Base-by-base conservation (phyloP, 352 stramenopile species). In the Poterioochromonas sp. region DNA sequence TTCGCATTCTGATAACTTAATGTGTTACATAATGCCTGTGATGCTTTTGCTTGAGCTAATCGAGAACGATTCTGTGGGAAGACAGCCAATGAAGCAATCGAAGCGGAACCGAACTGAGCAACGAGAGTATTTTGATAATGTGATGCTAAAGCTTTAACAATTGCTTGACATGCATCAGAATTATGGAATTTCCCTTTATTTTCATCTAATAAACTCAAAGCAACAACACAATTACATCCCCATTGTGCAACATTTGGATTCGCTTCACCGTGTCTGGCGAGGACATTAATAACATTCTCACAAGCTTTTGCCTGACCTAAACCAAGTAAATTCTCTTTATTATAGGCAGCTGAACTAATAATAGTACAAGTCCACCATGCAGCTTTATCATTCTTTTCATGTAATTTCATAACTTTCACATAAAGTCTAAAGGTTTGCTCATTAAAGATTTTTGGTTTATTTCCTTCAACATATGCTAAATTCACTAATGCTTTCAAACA, bases 171-270 rank as follows among this genome's bases (percentile, higher is more conserved):
- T 12, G 62, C 15, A 12, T 71, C 62, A 26, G n/a, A 8, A 5
- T 40, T 41, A 29, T 44, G 11, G 34, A 71, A 71, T 43, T 29
- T 11, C 15, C 1, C 34, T 29, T 71, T 71, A 29, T 71, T 71
- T 20, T 11, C 39, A 40, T 71, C 62, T 8, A 26, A 12, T 29
- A 44, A 15, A 5, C 29, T 44, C 5, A 71, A 44, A 29, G 3
- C 34, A 22, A 44, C n/a, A 35, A 74, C 53, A 12, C 37, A 34
- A 5, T 71, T 71, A 49, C 62, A 71, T 41, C 62, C 34, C 62
- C 62, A 71, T 44, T 37, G 11, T 39, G 54, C 8, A 39, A 65
- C 34, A 32, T 35, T 32, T 15, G 54, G 12, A 65, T 65, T 65
- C n/a, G 2, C 41, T 2, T 40, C 18, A 29, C 34, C 34, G 26